Percentiles rank a stretch among this genome's conserved stretches.
Conservation (phyloP, 805 yeast species). For the Ogataea paradorogensis region DNA sequence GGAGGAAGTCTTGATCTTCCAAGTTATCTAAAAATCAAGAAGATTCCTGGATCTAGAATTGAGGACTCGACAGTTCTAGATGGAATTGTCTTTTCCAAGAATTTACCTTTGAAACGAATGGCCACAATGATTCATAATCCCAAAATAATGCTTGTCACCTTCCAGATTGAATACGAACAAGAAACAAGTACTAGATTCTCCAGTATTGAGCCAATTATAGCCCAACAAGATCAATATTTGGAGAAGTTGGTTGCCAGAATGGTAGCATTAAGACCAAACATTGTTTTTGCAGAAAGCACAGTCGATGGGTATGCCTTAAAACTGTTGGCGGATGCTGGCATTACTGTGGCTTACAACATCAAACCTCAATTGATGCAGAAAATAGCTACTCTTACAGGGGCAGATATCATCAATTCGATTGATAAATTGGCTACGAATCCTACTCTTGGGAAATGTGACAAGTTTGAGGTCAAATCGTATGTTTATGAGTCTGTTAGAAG, state of each 20-base stretch:
- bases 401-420: conserved; percentile 82
- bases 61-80: conserved; percentile 59
- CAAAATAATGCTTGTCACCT: conserved; percentile 74
- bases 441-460: conserved; percentile 70
- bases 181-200: conserved; percentile 43
- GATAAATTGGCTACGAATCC: conserved; percentile 76
- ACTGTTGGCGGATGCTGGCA: conserved; percentile 66
- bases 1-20: conserved; percentile 81
- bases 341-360: conserved; percentile 77
- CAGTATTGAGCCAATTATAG: conserved; percentile 76
- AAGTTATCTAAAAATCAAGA: conserved; percentile 84
- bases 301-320: conserved; percentile 81
- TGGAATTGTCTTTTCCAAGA: conserved; percentile 84
- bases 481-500: conserved; percentile 54
- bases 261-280: conserved; percentile 69
- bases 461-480: conserved; percentile 68
- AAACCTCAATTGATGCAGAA: conserved; percentile 81
- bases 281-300: conserved; percentile 73
- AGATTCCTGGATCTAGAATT: conserved; percentile 72
- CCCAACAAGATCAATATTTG: conserved; percentile 85
- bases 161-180: conserved; percentile 86
- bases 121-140: conserved; percentile 62
- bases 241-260: conserved; percentile 78
- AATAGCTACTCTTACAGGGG: conserved; percentile 72
- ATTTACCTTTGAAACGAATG: conserved; percentile 79